Base-by-base conservation (phyloP, 1,284 basidiomycete genomes). In the Puccinia hordei region DNA sequence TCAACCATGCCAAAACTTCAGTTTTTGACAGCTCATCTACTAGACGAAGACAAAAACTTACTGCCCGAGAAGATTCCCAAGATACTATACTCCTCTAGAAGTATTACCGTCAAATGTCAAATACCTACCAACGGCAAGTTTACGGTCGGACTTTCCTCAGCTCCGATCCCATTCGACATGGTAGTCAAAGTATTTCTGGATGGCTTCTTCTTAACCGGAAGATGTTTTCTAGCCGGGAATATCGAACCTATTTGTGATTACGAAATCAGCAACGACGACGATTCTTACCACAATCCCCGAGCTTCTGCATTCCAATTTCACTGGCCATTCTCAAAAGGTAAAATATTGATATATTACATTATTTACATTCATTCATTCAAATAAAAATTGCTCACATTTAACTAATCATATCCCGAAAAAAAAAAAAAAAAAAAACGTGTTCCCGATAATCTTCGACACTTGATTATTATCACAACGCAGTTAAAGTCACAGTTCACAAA, bases 401-500 rank as follows among this genome's bases (percentile, higher is more conserved):
- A n/a, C n/a, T 41, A 41, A 41, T 41, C 12, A 41, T 41, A 41
- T 4, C 27, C 8, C 27, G 30, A 33, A 8, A 10, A n/a, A 24
- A 24, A 5, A 35, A 30, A 9, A 5, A 33, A 10, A 33, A 13
- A 17, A 27, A 38, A 17, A 51, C 15, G 35, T 71, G 9, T 22
- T 19, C 63, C 44, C 17, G 44, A 49, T 49, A 8, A 49, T 46
- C 12, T 51, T 30, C 30, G 33, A 0, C 35, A n/a, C 24, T 49
- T 69, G 9, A 38, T 63, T 63, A 2, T 41, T 63, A 35, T 63
- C 2, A 35, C 44, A 8, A 74, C 15, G 27, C 51, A 76, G 74
- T 76, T 35, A 61, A 76, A 51, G 57, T 76, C n/a, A 76, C 74
- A n/a, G 35, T 76, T 35, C 74, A 76, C 51, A 76, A 55, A 41